A percentile compares a stretch with the other conserved stretches of the same genome.
These are phyloP conservation scores for Meyerozyma carpophila DNA, from an alignment of 1,139 yeast species.

Conservation along the genomic window DNA sequence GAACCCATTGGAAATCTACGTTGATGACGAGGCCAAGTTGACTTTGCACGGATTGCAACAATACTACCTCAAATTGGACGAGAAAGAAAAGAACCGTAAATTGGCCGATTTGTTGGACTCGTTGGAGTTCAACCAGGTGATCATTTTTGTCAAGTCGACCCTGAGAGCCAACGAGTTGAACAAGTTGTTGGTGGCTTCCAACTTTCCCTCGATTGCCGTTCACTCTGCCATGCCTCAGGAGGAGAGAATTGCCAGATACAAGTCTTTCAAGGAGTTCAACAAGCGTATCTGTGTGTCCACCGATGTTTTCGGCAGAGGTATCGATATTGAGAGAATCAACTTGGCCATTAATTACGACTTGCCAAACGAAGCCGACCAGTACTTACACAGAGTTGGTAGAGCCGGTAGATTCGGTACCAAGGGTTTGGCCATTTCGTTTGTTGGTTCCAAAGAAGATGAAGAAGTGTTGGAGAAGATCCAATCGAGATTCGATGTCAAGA, in stretches of 20 bases:
- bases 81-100: constrained; percentile 90
- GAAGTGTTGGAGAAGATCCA: constrained; percentile 90
- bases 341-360: constrained; percentile 95
- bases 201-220: constrained; percentile 96
- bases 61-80: constrained; percentile 84
- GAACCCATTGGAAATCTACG: constrained; percentile 94
- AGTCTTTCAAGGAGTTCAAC: constrained; percentile 94
- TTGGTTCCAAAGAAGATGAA: constrained; percentile 80
- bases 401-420: constrained; percentile 99
- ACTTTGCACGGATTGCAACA: constrained; percentile 98
- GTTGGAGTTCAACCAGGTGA: constrained; percentile 96
- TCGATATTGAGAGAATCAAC: constrained; percentile 97
- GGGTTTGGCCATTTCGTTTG: constrained; percentile 93
- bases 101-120: constrained; percentile 89
- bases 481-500: constrained; percentile 94
- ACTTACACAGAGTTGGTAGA: constrained; percentile 98
- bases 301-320: constrained; percentile 99
- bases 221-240: constrained; percentile 96
- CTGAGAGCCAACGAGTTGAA: constrained; percentile 90
- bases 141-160: constrained; percentile 90
- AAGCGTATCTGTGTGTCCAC: constrained; percentile 98
- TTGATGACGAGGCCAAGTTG: constrained; percentile 95
- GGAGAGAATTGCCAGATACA: constrained; percentile 96
- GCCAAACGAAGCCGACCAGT: constrained; percentile 91
- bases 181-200: constrained; percentile 83